These are phyloP conservation scores for Cyberlindnera xylosilytica DNA, from an alignment of 805 yeast genomes.

Conservation along the genomic window DNA sequence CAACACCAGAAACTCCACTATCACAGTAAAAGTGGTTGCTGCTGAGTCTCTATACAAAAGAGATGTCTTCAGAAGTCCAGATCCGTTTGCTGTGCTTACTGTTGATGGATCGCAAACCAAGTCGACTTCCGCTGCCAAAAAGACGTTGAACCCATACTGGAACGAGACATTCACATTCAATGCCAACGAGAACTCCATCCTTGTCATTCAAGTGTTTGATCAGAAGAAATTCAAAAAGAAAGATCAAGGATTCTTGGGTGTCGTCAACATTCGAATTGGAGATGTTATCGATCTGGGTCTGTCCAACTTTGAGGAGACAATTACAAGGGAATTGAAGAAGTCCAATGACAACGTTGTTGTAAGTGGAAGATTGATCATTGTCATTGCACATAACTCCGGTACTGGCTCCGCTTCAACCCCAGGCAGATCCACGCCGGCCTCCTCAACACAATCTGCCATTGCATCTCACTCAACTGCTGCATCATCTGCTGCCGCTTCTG, in stretches of 20 bases:
- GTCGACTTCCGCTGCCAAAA: constrained; percentile 89
- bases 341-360: constrained; percentile 90
- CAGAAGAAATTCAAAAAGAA: constrained; percentile 96
- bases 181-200: constrained; percentile 73
- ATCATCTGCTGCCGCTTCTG: constrained; percentile 23
- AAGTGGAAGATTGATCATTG: constrained; percentile 86
- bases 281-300: constrained; percentile 73
- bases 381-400: constrained; percentile 54
- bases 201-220: constrained; percentile 93
- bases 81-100: constrained; percentile 95
- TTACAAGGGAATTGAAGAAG: constrained; percentile 87
- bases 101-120: constrained; percentile 98
- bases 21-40: constrained; percentile 73
- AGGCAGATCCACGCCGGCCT: constrained; percentile 17
- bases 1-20: constrained; percentile 18
- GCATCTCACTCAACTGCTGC: constrained; percentile 16
- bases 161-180: constrained; percentile 83
- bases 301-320: constrained; percentile 66
- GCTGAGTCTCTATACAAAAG: constrained; percentile 95
- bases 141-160: constrained; percentile 97
- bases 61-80: constrained; percentile 94
- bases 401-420: constrained; percentile 8
- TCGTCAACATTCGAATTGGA: constrained; percentile 84
- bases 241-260: constrained; percentile 98
- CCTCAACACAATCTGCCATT: constrained; percentile 24